Evolutionary conservation across 805 yeast species (phyloP), one percentile per base, ranked within the genome.

Genomic region (Saccharomyces paradoxus): DNA sequence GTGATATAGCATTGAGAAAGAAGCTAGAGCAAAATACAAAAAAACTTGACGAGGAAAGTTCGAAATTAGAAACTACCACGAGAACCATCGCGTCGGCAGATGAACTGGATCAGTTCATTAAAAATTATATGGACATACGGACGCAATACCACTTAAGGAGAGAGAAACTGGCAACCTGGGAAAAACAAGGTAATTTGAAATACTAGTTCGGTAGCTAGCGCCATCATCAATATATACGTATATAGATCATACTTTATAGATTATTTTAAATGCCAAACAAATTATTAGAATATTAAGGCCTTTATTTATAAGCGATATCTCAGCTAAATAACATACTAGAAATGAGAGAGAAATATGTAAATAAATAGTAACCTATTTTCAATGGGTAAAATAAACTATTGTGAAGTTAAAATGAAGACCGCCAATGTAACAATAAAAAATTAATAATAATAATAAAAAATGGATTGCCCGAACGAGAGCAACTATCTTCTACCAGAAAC

Each of bases 81-180:
- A 32, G 32, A 8, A 55, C 48, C 8, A 31, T 54, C 26, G 56
- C 64, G 55, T 49, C 53, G 21, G 55, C 49, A 9, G 66, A 62
- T 14, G 74, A 72, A 55, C 3, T 73, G 65, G 55, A 68, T 70
- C 29, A 53, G 12, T 78, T 81, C 60, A 67, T 82, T 13, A 59
- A 63, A 14, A 64, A 65, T n/a, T 82, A 79, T 62, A 65, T 71
- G 50, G 57, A 57, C 2, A 73, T 71, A 46, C 68, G 84, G 49
- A 71, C 71, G 22, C 57, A 67, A 29, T 81, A 71, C 60, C 79
- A 81, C 63, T 48, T 75, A 48, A 66, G 76, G 41, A 72, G 71
- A 50, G 83, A 80, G 60, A 74, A 79, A 60, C 61, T 78, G 50
- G 71, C 71, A 41, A 72, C 84, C 28, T 72, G 83, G 73, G 61